These are phyloP conservation scores for Eucalyptus pauciflora DNA, from an alignment of 345 rosid species.

Conservation along the genomic window DNA sequence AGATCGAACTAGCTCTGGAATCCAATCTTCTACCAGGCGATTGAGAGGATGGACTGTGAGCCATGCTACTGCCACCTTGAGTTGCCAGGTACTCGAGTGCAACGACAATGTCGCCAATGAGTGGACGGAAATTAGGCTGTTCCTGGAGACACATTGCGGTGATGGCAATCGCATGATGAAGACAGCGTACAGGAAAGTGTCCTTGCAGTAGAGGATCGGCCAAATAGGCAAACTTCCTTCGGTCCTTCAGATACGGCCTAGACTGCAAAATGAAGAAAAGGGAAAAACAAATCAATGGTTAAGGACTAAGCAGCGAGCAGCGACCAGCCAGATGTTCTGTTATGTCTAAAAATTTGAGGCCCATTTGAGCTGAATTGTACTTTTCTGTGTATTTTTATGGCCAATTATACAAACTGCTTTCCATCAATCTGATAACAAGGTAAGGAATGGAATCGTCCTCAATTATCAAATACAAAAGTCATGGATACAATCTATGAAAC, in stretches of 20 bases:
- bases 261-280: conserved; percentile 27
- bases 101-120: conserved; percentile 74
- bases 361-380: neutral
- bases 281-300: neutral
- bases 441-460: neutral
- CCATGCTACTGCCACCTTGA: conserved; percentile 12
- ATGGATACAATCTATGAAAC: neutral
- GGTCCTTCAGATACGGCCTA: conserved; percentile 58
- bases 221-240: conserved; percentile 51
- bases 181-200: conserved; percentile 56
- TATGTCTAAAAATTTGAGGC: neutral
- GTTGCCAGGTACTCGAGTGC: conserved; percentile 70
- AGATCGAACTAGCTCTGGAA: neutral
- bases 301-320: neutral
- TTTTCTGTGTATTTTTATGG: neutral
- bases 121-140: conserved; percentile 82
- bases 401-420: neutral
- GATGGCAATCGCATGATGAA: conserved; percentile 82
- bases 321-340: neutral
- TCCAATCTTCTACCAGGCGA: neutral
- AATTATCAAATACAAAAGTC: neutral
- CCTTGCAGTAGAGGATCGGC: conserved; percentile 79
- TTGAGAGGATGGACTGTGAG: neutral
- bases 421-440: neutral
- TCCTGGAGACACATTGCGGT: conserved; percentile 92